Base-by-base conservation (phyloP, 345 rosid species). In the Viola odorata region DNA sequence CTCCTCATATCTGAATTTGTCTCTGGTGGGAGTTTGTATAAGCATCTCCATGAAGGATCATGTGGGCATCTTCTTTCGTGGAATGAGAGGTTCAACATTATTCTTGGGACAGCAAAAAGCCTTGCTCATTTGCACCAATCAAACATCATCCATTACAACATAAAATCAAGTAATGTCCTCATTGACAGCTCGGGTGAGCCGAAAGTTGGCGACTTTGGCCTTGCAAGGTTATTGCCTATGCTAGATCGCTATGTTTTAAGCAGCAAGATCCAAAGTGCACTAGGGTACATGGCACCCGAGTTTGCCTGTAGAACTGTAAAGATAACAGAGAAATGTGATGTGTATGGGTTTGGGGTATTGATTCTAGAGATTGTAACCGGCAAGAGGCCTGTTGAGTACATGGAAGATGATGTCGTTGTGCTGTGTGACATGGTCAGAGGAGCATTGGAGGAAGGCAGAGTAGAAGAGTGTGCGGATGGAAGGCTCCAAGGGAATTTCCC, bases 281-380 rank as follows among this genome's bases (percentile, higher is more conserved):
- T 94, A 36, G 99, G 99, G 62, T 94, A 94, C 85, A 91, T 91
- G 99, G 99, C 99, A 17, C 99, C 99, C 0, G 99, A 94, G 58
- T 91, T 94, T 75, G 96, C 97, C 6, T 94, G 99, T 66, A 74
- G 85, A 59, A 88, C 99, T 0, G 97, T 91, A 64, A 94, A 94
- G 70, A 88, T 94, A 61, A 94, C 97, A 0, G 96, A 91, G 81
- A 94, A 94, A 68, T 90, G 97, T 12, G 99, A 91, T 45, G 92
- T 94, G 5, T 94, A 91, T 58, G 99, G 99, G 36, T 94, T 91
- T 0, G 99, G 99, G 3, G 85, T 94, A 7, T 72, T 94, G 72
- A 80, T 83, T 52, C 81, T 94, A 39, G 99, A 94, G 78, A 78
- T 86, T 38, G 84, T 92, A 49, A 89, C 97, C 0, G 98, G 96